These are phyloP conservation scores for Edaphochlamys debaryana DNA, from an alignment of 139 green algal genomes.

Conservation along the genomic window DNA sequence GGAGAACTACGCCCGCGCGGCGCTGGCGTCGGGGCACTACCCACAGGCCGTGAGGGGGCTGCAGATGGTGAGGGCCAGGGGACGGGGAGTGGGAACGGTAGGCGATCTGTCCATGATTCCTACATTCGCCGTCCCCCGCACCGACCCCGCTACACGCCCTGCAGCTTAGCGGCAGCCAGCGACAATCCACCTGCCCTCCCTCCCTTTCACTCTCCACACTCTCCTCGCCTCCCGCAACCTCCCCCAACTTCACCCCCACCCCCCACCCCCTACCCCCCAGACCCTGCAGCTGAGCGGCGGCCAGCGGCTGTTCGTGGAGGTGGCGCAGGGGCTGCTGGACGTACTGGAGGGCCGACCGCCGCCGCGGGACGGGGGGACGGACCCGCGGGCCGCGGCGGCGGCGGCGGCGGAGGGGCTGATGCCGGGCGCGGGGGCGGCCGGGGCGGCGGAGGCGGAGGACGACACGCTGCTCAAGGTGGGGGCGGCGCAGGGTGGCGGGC, in stretches of 20 bases:
- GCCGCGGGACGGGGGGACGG: not conserved
- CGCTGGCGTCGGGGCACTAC: constrained; percentile 52
- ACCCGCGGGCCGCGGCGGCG: not conserved
- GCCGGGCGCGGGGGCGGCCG: not conserved
- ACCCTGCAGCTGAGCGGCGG: constrained; percentile 67
- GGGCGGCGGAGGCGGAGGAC: not conserved
- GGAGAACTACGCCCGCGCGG: constrained; percentile 87
- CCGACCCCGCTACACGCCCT: too few species aligned
- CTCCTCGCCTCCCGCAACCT: too few species aligned
- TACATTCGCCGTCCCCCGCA: too few species aligned
- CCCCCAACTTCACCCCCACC: too few species aligned
- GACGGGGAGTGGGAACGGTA: too few species aligned
- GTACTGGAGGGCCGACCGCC: constrained; percentile 17
- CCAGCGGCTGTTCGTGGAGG: constrained; percentile 51
- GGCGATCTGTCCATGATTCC: too few species aligned
- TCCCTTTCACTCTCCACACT: too few species aligned
- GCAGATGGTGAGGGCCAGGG: constrained; percentile 44
- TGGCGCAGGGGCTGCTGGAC: constrained; percentile 61
- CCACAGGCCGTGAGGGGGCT: constrained; percentile 59
- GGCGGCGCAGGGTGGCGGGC: too few species aligned
- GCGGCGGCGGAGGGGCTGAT: constrained; percentile 22
- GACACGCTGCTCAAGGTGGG: constrained; percentile 11
- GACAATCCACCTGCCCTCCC: too few species aligned
- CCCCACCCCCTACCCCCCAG: too few species aligned
- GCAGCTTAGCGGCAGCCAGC: too few species aligned